Base-by-base conservation (phyloP, 345 rosid genomes). In the Ricinus communis region DNA sequence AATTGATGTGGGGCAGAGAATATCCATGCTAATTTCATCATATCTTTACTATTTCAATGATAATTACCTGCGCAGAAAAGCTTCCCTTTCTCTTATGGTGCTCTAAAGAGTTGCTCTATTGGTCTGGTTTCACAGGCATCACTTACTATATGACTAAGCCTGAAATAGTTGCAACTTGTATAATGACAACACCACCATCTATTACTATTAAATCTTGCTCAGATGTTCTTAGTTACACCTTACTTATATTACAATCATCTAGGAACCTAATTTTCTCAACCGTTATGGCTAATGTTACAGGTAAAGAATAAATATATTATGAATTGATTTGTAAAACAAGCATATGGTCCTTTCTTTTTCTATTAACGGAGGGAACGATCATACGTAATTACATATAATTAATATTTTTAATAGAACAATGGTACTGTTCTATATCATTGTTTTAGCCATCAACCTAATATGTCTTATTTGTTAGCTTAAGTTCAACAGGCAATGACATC, bases 241-340 rank as follows among this genome's bases (percentile, higher is more conserved):
- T 71, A n/a, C 62, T 66, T 63, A 45, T 62, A 62, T 75, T 76
- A 66, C 65, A 65, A 76, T 58, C 70, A 76, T 45, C 1, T 22
- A 50, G 74, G 31, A 31, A 65, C 47, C 66, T 68, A 47, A 57
- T 84, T 85, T 91, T 89, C 93, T 79, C 86, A 87, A 91, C 93
- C 57, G 86, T 84, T 84, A 85, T 85, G 86, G 78, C 86, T 87
- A 86, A 77, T 79, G 51, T 54, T 74, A 30, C 62, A 77, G 83
- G 74, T 54, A 52, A 66, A 59, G 69, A 43, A 53, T 68, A 55
- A 45, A 54, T 69, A 56, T 43, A 55, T 56, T 60, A 61, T 55
- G 54, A 77, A 51, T 74, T 62, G 55, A 53, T 74, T 14, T 31
- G 21, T 55, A 59, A 56, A 55, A 43, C 30, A 65, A 63, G 69